These are phyloP conservation scores for Suillus paluster DNA, from an alignment of 768 basidiomycete genomes.

Conservation along the genomic window DNA sequence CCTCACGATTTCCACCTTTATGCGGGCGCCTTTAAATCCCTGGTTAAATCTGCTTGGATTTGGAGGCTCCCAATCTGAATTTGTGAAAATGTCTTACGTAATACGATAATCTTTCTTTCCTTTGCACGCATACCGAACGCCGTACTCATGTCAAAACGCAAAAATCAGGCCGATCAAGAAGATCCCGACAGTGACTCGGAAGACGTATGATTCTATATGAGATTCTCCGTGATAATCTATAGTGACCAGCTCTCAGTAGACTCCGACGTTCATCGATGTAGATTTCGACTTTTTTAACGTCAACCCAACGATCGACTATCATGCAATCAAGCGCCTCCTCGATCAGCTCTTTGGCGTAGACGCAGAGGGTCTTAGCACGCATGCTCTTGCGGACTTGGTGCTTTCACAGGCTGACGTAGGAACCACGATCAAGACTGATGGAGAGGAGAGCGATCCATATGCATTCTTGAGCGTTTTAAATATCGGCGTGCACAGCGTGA, in stretches of 20 bases:
- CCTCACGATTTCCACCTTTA: not conserved
- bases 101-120: not conserved
- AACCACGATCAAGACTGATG: constrained; percentile 89
- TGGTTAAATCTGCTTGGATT: too few species aligned
- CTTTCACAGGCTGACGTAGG: constrained; percentile 77
- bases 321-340: constrained; percentile 78
- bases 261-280: constrained; percentile 27
- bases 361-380: constrained; percentile 68
- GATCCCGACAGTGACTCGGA: constrained; percentile 44
- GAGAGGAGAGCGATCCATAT: constrained; percentile 68
- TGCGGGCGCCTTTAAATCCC: not conserved
- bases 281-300: constrained; percentile 92
- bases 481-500: constrained; percentile 67
- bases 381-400: constrained; percentile 81
- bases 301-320: constrained; percentile 80
- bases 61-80: not conserved
- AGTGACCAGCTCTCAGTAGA: constrained; percentile 18
- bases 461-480: constrained; percentile 87
- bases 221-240: constrained; percentile 20
- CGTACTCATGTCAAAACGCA: constrained; percentile 55
- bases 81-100: constrained; percentile 5
- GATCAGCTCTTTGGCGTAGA: constrained; percentile 74
- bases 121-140: not conserved
- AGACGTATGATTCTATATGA: constrained; percentile 43
- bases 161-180: constrained; percentile 42